Conservation (phyloP, 2,329 filamentous ascomycete genomes). For the Madurella mycetomatis region DNA sequence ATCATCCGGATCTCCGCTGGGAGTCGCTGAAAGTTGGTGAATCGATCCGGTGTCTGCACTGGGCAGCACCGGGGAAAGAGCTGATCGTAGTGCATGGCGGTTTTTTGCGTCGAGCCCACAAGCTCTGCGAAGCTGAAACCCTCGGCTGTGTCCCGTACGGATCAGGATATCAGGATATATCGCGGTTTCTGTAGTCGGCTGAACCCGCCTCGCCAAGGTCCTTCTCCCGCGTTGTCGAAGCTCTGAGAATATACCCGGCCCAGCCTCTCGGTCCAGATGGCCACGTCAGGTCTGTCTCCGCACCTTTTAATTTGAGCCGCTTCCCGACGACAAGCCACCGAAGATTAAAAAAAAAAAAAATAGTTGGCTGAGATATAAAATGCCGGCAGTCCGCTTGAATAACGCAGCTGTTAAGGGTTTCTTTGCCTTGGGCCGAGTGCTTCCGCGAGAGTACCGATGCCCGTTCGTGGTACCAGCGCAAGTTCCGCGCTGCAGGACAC, state of each 20-base stretch:
- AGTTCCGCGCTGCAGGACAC: background rate
- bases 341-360: conserved; percentile 11
- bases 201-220: conserved; percentile 10
- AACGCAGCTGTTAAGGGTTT: conserved; percentile 9
- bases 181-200: conserved; percentile 7
- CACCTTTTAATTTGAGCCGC: conserved; percentile 24
- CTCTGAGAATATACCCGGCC: conserved; percentile 25
- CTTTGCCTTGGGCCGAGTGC: background rate
- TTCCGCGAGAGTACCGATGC: background rate
- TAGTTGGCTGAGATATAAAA: conserved; percentile 23
- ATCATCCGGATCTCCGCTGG: conserved; percentile 43
- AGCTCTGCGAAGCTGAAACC: background rate
- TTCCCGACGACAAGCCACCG: conserved; percentile 21
- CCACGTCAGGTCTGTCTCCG: conserved; percentile 25
- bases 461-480: background rate
- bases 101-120: background rate
- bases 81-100: conserved; percentile 25
- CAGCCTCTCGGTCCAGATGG: conserved; percentile 23
- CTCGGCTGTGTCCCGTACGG: background rate
- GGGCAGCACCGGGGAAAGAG: conserved; percentile 17
- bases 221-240: conserved; percentile 18
- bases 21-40: conserved; percentile 32
- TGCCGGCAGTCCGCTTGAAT: conserved; percentile 17
- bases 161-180: conserved; percentile 14
- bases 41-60: conserved; percentile 22